These are phyloP conservation scores for Secale cereale DNA, from an alignment of 176 grass and related monocot species.

Conservation along the genomic window DNA sequence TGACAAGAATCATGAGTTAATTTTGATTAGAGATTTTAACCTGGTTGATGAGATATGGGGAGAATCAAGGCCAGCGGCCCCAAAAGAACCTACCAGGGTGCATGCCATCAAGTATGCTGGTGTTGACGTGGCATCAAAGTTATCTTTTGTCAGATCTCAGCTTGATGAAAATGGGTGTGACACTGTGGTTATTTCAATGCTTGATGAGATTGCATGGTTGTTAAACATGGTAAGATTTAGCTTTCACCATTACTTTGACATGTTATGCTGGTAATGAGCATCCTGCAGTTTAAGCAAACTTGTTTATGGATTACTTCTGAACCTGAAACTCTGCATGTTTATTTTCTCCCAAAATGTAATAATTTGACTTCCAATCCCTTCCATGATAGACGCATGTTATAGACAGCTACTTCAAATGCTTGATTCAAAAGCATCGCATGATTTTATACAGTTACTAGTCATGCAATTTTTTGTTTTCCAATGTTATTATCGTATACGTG, in stretches of 20 bases:
- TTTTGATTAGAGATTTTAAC: conserved; percentile 72
- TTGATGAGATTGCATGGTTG: conserved; percentile 95
- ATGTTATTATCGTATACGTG: neutral
- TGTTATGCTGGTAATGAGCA: neutral
- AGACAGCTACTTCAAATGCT: neutral
- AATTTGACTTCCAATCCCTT: neutral
- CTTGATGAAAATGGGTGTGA: conserved; percentile 65
- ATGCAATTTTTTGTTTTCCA: neutral
- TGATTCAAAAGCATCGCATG: neutral
- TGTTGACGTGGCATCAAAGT: conserved; percentile 71
- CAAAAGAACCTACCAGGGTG: conserved; percentile 64
- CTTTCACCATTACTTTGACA: neutral
- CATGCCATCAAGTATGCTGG: conserved; percentile 95
- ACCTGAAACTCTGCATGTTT: neutral
- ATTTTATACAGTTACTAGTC: neutral
- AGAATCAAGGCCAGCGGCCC: conserved; percentile 61
- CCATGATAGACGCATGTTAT: neutral
- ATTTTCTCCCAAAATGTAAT: neutral
- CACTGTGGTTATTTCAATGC: conserved; percentile 83
- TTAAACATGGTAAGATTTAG: conserved; percentile 86
- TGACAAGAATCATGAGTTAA: conserved; percentile 74
- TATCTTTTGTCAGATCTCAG: conserved; percentile 76
- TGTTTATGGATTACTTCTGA: neutral
- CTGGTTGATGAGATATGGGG: conserved; percentile 92
- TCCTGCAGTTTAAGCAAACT: neutral